Conservation (phyloP, 495 filamentous ascomycete genomes). For the Penicillium taxi region DNA sequence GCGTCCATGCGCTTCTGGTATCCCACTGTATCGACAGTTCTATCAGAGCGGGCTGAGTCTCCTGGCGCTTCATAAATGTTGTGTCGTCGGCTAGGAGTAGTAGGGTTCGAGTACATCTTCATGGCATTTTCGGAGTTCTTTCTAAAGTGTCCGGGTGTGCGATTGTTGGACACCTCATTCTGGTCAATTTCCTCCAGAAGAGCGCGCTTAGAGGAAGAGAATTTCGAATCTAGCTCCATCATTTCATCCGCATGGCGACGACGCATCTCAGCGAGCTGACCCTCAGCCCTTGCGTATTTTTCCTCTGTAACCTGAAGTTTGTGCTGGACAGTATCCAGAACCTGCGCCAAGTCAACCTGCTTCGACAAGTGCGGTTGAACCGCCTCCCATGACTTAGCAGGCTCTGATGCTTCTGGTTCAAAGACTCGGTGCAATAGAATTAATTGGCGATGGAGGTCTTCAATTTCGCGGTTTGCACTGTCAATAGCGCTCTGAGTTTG, state of each 20-base stretch:
- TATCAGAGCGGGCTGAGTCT: slow-evolving; percentile 80
- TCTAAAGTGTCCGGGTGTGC: slow-evolving; percentile 68
- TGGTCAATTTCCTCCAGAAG: slow-evolving; percentile 80
- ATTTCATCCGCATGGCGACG: slow-evolving; percentile 63
- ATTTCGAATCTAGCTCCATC: slow-evolving; percentile 60
- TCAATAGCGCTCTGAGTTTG: slow-evolving; percentile 73
- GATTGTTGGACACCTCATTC: slow-evolving; percentile 69
- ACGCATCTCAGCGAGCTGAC: slow-evolving; percentile 72
- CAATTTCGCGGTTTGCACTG: slow-evolving; percentile 66
- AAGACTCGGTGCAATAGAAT: slow-evolving; percentile 78
- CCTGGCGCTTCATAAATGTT: slow-evolving; percentile 54
- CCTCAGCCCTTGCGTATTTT: slow-evolving; percentile 73
- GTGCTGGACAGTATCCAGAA: slow-evolving; percentile 81
- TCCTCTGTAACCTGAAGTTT: slow-evolving; percentile 81
- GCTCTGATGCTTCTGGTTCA: slow-evolving; percentile 62
- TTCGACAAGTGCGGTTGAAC: slow-evolving; percentile 50
- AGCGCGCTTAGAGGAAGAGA: slow-evolving; percentile 63
- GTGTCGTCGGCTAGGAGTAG: slow-evolving; percentile 67
- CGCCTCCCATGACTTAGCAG: slow-evolving; percentile 53
- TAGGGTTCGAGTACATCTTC: slow-evolving; percentile 63
- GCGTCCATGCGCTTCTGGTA: slow-evolving; percentile 89
- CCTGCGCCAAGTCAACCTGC: slow-evolving; percentile 76
- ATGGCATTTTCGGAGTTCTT: slow-evolving; percentile 58
- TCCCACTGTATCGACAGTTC: slow-evolving; percentile 79
- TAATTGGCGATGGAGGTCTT: slow-evolving; percentile 69